Evolutionary conservation across 257 asterid genomes (phyloP).

Genomic region (Ilex asprella): DNA sequence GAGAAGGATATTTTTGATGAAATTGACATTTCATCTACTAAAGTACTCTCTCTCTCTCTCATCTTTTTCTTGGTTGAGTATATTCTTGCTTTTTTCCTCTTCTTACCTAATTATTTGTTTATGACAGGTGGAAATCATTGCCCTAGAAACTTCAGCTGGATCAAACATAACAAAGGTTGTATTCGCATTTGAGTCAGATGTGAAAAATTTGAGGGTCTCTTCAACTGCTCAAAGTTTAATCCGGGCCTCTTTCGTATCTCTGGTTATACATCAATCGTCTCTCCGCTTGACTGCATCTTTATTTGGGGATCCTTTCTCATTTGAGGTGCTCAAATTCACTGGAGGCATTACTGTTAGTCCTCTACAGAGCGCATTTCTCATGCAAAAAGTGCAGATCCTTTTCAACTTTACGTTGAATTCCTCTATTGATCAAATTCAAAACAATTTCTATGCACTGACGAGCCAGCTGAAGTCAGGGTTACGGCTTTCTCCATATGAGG

Average conservation of each 20-base stretch:
- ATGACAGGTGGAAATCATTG: slow-evolving; percentile 56
- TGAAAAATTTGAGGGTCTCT: slow-evolving; percentile 13
- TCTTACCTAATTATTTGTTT: slow-evolving; percentile 11
- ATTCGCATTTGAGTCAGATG: slow-evolving; percentile 60
- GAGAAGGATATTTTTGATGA: slow-evolving; percentile 71
- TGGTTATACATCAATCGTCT: slow-evolving; percentile 31
- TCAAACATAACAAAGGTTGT: slow-evolving; percentile 60
- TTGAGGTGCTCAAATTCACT: slow-evolving; percentile 72
- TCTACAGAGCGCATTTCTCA: slow-evolving; percentile 68
- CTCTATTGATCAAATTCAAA: slow-evolving; percentile 61
- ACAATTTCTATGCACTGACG: slow-evolving; percentile 57
- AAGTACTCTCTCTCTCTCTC: slow-evolving; percentile 38
- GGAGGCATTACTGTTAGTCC: slow-evolving; percentile 92
- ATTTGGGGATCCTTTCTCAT: slow-evolving; percentile 73
- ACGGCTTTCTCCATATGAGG: slow-evolving; percentile 76
- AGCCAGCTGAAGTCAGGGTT: slow-evolving; percentile 73
- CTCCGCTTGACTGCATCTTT: slow-evolving; percentile 55
- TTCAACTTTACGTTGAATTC: slow-evolving; percentile 94
- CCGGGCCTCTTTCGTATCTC: slow-evolving; percentile 30
- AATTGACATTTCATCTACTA: slow-evolving; percentile 70
- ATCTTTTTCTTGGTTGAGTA: slow-evolving; percentile 2
- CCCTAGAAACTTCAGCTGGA: slow-evolving; percentile 31
- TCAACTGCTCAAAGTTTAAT: slow-evolving; percentile 48
- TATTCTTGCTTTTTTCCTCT: slow-evolving; percentile 1
- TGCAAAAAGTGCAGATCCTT: slow-evolving; percentile 64